Percentiles rank a stretch among this genome's conserved stretches.
phyloP scores from a whole-genome alignment of 2,329 filamentous ascomycete genomes.

The Xylaria sp. region DNA sequence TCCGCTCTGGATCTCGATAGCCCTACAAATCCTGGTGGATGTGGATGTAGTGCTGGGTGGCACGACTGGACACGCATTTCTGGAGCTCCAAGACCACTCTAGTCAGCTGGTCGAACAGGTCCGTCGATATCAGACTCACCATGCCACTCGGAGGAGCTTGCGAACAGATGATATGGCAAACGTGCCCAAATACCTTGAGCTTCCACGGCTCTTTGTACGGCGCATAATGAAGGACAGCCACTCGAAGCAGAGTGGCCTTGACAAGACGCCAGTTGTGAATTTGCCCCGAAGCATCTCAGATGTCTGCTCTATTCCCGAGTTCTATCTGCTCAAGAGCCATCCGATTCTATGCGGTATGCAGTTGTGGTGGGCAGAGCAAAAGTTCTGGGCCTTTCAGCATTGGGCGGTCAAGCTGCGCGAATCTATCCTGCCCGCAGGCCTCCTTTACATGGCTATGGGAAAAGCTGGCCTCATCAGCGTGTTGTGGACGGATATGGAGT shows the following conservation, averaged over 20 bases:
- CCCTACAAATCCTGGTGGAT: slow-evolving; percentile 10
- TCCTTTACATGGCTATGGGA: slow-evolving; percentile 10
- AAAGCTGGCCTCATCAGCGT: background rate
- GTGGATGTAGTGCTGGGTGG: background rate
- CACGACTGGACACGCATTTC: background rate
- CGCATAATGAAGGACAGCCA: background rate
- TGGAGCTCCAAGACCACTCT: slow-evolving; percentile 2
- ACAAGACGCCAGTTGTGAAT: background rate
- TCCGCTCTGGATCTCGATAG: slow-evolving; percentile 6
- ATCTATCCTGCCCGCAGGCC: slow-evolving; percentile 6
- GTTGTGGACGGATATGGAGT: slow-evolving; percentile 13
- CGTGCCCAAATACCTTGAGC: background rate
- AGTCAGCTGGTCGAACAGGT: background rate
- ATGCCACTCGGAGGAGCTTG: background rate
- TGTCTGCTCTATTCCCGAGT: background rate
- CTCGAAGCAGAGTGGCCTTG: background rate
- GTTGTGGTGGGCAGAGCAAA: slow-evolving; percentile 6
- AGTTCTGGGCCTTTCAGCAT: background rate
- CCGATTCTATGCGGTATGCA: slow-evolving; percentile 11
- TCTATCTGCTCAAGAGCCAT: background rate
- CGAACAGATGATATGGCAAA: background rate
- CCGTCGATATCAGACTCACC: background rate
- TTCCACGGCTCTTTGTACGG: background rate
- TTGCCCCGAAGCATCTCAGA: too few species aligned
- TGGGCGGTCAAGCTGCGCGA: slow-evolving; percentile 1